Conservation (phyloP, 179 eudicot genomes). For the Spergularia azorica region DNA sequence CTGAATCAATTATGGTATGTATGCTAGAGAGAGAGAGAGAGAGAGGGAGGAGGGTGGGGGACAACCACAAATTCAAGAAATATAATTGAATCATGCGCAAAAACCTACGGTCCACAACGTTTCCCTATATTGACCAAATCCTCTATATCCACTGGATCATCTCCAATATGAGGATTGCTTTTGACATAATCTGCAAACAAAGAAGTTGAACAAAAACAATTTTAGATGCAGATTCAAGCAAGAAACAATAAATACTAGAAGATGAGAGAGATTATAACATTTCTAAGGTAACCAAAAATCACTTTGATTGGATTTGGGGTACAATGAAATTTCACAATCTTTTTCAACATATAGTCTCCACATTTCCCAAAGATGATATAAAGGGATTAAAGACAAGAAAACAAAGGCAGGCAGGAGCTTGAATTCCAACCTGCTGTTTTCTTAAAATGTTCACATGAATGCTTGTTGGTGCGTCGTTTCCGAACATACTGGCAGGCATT, state of each 20-base stretch:
- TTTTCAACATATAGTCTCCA: not conserved
- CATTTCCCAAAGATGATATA: not conserved
- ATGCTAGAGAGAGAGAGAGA: not conserved
- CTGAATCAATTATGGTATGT: not conserved
- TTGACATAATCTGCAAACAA: conserved; percentile 60
- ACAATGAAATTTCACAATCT: no score
- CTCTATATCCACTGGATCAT: conserved; percentile 95
- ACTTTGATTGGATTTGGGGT: no score
- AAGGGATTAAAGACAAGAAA: not conserved
- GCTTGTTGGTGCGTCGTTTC: conserved; percentile 51
- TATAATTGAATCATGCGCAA: conserved; percentile 17
- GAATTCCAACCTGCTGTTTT: conserved; percentile 60
- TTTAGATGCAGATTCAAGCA: not conserved
- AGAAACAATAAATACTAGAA: not conserved
- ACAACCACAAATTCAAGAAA: not conserved
- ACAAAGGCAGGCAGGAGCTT: not conserved
- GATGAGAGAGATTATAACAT: not conserved
- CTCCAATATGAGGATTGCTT: conserved; percentile 75
- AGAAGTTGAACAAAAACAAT: conserved; percentile 5
- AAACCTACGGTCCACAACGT: conserved; percentile 88
- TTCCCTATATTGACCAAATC: conserved; percentile 91
- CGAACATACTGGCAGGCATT: conserved; percentile 83
- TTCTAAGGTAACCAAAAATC: no score
- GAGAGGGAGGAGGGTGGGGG: not conserved
- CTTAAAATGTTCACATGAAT: conserved; percentile 63